Evolutionary conservation across 73 alveolate genomes (phyloP).

Genomic region (Symbiodinium pilosum): DNA sequence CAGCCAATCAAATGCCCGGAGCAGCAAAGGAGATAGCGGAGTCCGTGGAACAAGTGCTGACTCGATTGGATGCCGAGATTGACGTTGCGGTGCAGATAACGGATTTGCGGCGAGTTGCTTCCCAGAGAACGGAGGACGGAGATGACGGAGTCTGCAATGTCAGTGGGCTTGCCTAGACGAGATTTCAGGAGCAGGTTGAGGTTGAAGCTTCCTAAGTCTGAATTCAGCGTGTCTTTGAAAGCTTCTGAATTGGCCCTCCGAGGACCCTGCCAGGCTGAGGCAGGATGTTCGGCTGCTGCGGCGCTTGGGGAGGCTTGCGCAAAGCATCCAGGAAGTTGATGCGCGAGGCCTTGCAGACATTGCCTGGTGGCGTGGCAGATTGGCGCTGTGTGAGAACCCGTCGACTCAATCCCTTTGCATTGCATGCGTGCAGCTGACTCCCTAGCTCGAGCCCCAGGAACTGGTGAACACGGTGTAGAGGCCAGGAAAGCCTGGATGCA

Average conservation of each 20-base stretch:
- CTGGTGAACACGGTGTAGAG: conserved; percentile 29
- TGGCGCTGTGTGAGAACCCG: background rate
- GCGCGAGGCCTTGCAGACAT: conserved; percentile 42
- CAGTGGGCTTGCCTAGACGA: too few species aligned
- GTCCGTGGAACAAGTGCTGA: background rate
- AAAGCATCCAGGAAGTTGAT: background rate
- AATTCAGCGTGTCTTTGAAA: background rate
- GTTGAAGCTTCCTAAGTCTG: too few species aligned
- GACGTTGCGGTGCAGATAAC: background rate
- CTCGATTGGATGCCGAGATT: background rate
- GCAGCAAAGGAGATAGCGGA: background rate
- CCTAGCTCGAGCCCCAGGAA: conserved; percentile 27
- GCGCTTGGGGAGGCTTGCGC: background rate
- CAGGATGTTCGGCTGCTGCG: background rate
- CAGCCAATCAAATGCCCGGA: too few species aligned
- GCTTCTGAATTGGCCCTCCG: background rate
- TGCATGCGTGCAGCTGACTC: background rate
- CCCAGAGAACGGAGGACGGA: background rate
- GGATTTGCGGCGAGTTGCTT: background rate
- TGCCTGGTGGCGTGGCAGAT: conserved; percentile 46
- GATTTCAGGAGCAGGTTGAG: too few species aligned
- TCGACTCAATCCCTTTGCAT: background rate
- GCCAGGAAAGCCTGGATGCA: conserved; percentile 15
- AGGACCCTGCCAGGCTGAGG: conserved; percentile 23
- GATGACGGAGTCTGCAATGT: background rate